phyloP scores from a whole-genome alignment of 257 asterid species.

The Penstemon eatonii region DNA sequence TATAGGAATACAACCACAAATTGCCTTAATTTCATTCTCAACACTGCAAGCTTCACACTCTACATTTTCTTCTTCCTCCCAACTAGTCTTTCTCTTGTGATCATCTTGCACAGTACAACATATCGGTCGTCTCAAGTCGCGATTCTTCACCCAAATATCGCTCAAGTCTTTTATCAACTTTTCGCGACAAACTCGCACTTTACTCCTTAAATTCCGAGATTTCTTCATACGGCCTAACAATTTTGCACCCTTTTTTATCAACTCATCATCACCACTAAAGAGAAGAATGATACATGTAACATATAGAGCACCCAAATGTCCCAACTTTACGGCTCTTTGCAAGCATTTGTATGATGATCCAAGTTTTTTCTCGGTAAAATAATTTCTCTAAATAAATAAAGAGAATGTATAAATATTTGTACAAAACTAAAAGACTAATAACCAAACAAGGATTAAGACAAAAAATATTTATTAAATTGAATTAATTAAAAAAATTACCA shows the following conservation, averaged over 20 bases:
- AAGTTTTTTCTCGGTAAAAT: slow-evolving; percentile 7
- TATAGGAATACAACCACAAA: background rate
- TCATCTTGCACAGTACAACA: slow-evolving; percentile 17
- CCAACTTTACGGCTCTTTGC: slow-evolving; percentile 18
- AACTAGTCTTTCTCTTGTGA: background rate
- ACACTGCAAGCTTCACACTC: slow-evolving; percentile 21
- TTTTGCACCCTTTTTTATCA: slow-evolving; percentile 18
- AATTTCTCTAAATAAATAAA: slow-evolving; percentile 30
- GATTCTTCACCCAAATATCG: slow-evolving; percentile 30
- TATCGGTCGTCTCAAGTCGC: background rate
- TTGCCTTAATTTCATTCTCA: slow-evolving; percentile 2
- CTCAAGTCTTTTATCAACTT: slow-evolving; percentile 19
- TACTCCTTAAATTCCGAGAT: background rate
- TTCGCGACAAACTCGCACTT: slow-evolving; percentile 2
- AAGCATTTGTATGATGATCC: slow-evolving; percentile 10
- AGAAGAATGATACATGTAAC: slow-evolving; percentile 21
- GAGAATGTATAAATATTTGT: background rate
- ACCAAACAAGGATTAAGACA: background rate
- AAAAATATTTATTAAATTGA: background rate
- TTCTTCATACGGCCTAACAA: background rate
- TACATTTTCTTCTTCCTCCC: background rate
- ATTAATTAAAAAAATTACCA: slow-evolving; percentile 20
- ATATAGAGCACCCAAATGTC: slow-evolving; percentile 33
- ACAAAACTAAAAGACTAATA: background rate
- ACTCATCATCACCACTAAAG: slow-evolving; percentile 9